Percentiles rank a stretch among this genome's conserved stretches.
Evolutionary conservation across 169 alveolate species (phyloP).

Genomic region (Eimeria acervulina): DNA sequence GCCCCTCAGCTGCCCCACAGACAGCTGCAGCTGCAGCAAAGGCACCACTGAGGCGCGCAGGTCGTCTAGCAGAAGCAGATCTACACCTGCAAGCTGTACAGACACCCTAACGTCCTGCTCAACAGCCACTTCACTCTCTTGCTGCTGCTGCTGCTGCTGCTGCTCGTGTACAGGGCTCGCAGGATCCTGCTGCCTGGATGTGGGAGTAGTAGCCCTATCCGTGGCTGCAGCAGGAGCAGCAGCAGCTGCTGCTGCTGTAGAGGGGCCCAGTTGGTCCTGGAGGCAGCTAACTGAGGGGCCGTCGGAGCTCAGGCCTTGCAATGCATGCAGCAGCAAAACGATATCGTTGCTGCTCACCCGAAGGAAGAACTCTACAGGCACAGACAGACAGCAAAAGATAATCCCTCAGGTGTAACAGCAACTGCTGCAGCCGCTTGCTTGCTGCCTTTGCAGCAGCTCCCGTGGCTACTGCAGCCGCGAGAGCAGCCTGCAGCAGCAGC

Average conservation of each 20-base stretch:
- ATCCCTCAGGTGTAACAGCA: background rate
- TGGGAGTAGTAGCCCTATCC: background rate
- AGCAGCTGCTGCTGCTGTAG: conserved; percentile 48
- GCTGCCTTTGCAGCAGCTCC: background rate
- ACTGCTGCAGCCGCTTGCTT: background rate
- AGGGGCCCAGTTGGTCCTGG: background rate
- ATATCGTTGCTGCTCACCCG: conserved; percentile 82
- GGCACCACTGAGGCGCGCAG: conserved; percentile 91
- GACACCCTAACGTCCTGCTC: conserved; percentile 59
- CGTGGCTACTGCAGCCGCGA: background rate
- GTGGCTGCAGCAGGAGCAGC: background rate
- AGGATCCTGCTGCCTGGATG: background rate
- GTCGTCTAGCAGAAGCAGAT: conserved; percentile 90
- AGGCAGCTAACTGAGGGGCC: conserved; percentile 58
- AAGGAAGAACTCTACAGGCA: conserved; percentile 57
- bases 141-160: conserved; percentile 49
- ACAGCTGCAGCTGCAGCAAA: conserved; percentile 87
- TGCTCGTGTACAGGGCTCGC: background rate
- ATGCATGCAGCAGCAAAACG: conserved; percentile 74
- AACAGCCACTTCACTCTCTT: background rate
- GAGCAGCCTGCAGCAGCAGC: background rate
- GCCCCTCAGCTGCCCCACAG: conserved; percentile 78
- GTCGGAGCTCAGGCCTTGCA: conserved; percentile 61
- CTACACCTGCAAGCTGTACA: conserved; percentile 87
- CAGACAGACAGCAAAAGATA: background rate